Base-by-base conservation (phyloP, 1,139 yeast species). In the Protomyces inouyei region DNA sequence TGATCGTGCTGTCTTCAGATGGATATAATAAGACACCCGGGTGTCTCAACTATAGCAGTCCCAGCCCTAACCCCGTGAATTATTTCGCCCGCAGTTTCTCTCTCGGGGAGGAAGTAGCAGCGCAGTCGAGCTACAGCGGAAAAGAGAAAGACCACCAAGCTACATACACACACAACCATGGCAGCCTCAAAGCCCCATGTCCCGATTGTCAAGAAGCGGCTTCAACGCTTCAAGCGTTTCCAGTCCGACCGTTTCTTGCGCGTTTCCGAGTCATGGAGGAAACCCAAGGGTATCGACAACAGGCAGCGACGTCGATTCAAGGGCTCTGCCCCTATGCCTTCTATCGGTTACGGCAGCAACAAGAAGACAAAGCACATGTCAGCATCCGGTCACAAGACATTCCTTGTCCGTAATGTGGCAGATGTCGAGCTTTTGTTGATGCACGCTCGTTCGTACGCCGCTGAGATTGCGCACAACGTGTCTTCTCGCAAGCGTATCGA, bases 231-330 rank as follows among this genome's bases (percentile, higher is more conserved):
- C 90, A 93, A 91, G 93, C 91, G 99, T 85, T 98, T 93, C 82
- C 98, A 95, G 86, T 91, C 97, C 81, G 99, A 95, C 88, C 91
- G 97, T 83, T 93, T 90, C 84, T 86, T 86, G 86, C 92, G 98
- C 83, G 97, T 93, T 75, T 83, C 91, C 77, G 97, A 90, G 83
- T 87, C 87, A 86, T 95, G 98, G 98, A 93, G 99, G 90, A 93
- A 93, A 85, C 98, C 95, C 85, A 93, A 92, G 90, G 99, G 99
- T 93, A 95, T 95, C 79, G 99, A 95, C 86, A 92, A 97, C 76
- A 87, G 92, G 84, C 97, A 92, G 80, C 70, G 69, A 38, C 92
- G 98, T 86, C 90, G 98, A 85, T 95, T 93, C 96, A 90, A 98
- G 87, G 98, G 98, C 78, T 87, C 95, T 83, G 88, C 93, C 79